Base-by-base conservation (phyloP, 1,139 yeast genomes). In the Candida tetrigidarum region DNA sequence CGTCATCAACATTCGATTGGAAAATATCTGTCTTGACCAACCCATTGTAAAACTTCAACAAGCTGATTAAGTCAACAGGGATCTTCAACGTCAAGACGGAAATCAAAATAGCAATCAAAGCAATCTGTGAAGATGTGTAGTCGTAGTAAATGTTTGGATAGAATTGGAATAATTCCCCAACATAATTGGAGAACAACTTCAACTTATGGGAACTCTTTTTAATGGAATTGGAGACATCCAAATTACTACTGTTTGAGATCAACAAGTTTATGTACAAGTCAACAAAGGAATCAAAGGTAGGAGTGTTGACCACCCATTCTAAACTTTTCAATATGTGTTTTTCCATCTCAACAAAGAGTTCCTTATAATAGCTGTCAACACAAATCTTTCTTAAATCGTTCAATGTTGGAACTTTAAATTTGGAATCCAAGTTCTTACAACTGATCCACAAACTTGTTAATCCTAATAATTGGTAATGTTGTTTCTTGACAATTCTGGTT, bases 401-500 rank as follows among this genome's bases (percentile, higher is more conserved):
- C 49, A 81, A 62, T 16, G 80, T 69, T 23, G 90, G 88, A 39
- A 84, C 79, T 58, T 81, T 81, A 54, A 78, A 78, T 64, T 86
- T 86, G 45, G 82, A 73, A 59, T 86, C 93, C 63, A 81, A 73
- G 60, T 80, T 84, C 65, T 86, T 86, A 51, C 90, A 81, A 36
- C 87, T 78, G 42, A 85, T 77, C 95, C 93, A 86, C 41, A 86
- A 67, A 50, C 88, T 78, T 22, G 90, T 81, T 49, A 86, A 71
- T 2, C 91, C 92, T 49, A 85, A 67, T 50, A 86, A 67, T 58
- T 85, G 89, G 60, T 81, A 84, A 58, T 82, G 84, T 51, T 72
- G 74, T 49, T 76, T 75, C 58, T 75, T 74, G 45, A 80, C 81
- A 39, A 75, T 71, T 47, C 77, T 61, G 5, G 76, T 70, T 18